Evolutionary conservation across 2,329 filamentous ascomycete genomes (phyloP).

Genomic region (Xenoacremonium recifei): DNA sequence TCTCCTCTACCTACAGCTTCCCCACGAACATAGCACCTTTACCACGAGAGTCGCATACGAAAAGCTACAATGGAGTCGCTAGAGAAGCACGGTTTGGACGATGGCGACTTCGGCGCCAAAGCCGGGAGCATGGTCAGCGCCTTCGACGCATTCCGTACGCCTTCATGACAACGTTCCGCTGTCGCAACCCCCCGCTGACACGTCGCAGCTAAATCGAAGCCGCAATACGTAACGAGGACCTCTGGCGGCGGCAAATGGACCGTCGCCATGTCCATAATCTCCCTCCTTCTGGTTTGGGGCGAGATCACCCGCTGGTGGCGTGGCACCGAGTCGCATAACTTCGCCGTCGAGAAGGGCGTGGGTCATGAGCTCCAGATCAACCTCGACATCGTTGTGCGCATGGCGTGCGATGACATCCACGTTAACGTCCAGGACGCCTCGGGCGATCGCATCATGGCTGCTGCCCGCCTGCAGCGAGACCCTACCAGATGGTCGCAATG

Average conservation of each 20-base stretch:
- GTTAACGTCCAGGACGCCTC: conserved; percentile 96
- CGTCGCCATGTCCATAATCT: conserved; percentile 73
- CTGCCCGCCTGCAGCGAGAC: conserved; percentile 69
- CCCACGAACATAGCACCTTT: no score
- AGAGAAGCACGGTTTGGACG: conserved; percentile 63
- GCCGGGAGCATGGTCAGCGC: conserved; percentile 68
- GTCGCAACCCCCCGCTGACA: conserved; percentile 14
- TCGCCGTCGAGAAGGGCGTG: conserved; percentile 89
- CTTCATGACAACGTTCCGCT: not conserved
- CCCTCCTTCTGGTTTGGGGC: conserved; percentile 70
- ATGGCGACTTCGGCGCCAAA: conserved; percentile 77
- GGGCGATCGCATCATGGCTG: conserved; percentile 87
- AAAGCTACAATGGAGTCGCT: conserved; percentile 70
- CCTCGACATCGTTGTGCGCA: conserved; percentile 85
- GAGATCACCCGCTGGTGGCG: conserved; percentile 82
- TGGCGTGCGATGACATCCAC: conserved; percentile 86
- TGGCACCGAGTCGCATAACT: conserved; percentile 82
- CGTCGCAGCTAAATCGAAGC: conserved; percentile 84
- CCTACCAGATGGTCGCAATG: conserved; percentile 80
- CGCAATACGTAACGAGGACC: conserved; percentile 83
- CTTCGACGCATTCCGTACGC: conserved; percentile 94
- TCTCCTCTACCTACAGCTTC: conserved; percentile 1
- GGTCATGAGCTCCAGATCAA: conserved; percentile 90
- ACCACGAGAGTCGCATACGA: not conserved
- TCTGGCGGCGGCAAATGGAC: conserved; percentile 93